phyloP scores from a whole-genome alignment of 1,284 basidiomycete genomes.

The Apiotrichum montevideense region DNA sequence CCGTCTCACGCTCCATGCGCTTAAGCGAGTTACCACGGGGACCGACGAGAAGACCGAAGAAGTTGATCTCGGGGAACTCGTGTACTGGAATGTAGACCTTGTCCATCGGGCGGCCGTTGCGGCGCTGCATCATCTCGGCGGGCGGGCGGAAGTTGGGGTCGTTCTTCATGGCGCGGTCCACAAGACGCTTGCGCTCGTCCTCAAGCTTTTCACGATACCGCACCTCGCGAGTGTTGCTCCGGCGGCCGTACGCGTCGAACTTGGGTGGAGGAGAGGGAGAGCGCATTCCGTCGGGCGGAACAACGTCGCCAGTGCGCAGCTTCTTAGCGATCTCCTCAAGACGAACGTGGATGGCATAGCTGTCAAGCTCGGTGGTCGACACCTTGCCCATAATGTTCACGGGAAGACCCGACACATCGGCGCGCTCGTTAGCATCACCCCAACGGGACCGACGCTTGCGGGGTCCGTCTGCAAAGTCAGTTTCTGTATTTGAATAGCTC shows the following conservation, averaged over 20 bases:
- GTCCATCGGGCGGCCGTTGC: conserved; percentile 82
- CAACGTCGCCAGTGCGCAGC: conserved; percentile 84
- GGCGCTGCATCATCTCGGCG: conserved; percentile 73
- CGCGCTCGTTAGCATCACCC: conserved; percentile 74
- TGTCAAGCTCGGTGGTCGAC: conserved; percentile 85
- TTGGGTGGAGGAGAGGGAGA: conserved; percentile 95
- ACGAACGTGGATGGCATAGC: conserved; percentile 87
- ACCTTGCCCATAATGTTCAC: conserved; percentile 89
- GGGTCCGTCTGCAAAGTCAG: conserved; percentile 57
- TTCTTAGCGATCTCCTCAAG: conserved; percentile 97
- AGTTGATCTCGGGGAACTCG: conserved; percentile 99
- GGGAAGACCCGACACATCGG: conserved; percentile 80
- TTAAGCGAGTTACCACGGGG: conserved; percentile 98
- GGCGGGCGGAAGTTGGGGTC: conserved; percentile 97
- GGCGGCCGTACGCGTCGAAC: conserved; percentile 91
- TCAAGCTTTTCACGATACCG: conserved; percentile 97
- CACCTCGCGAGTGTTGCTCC: conserved; percentile 96
- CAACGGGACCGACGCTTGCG: conserved; percentile 91
- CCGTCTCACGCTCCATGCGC: conserved; percentile 97
- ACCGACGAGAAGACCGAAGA: conserved; percentile 96
- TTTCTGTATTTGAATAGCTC: no score
- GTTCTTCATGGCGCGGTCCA: conserved; percentile 93
- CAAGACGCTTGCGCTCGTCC: conserved; percentile 87
- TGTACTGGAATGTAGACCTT: conserved; percentile 99
- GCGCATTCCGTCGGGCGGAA: conserved; percentile 90